These are phyloP conservation scores for Ceratocystis huliohia DNA, from an alignment of 2,329 filamentous ascomycete genomes.

Conservation along the genomic window DNA sequence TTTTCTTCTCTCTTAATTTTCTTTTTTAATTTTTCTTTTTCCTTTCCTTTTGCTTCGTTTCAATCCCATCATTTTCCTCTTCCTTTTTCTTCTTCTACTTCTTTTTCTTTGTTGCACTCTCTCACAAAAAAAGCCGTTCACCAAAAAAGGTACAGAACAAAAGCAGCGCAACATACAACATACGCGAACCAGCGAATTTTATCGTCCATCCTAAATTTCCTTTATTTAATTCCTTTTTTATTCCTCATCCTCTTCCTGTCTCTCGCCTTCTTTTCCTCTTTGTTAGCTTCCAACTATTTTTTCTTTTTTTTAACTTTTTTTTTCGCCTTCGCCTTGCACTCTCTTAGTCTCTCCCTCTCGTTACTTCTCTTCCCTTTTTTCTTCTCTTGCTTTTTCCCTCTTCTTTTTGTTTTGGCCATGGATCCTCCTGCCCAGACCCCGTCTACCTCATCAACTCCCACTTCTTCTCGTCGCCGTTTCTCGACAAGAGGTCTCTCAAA, in stretches of 20 bases:
- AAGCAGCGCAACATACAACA: constrained; percentile 1
- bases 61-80: neutral
- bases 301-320: neutral
- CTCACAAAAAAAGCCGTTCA: constrained; percentile 3
- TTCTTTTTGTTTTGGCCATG: constrained; percentile 15
- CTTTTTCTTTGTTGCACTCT: neutral
- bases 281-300: constrained; percentile 8
- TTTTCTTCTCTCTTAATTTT: constrained; percentile 8
- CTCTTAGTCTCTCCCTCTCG: constrained; percentile 9
- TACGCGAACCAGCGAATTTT: constrained; percentile 10
- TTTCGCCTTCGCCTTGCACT: constrained; percentile 6
- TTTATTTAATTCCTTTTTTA: constrained; percentile 4
- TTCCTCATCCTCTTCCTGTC: constrained; percentile 4
- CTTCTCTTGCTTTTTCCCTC: neutral
- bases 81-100: constrained; percentile 5
- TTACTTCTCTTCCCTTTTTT: constrained; percentile 4
- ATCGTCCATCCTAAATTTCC: constrained; percentile 7
- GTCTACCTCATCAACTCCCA: constrained; percentile 33
- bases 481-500: constrained; percentile 42
- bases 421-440: constrained; percentile 17
- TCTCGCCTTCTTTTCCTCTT: constrained; percentile 6
- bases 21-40: constrained; percentile 13
- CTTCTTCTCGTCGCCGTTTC: constrained; percentile 44
- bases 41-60: neutral
- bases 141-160: constrained; percentile 1